Evolutionary conservation across 2,329 filamentous ascomycete genomes (phyloP).

Genomic region (Plenodomus biglobosus): DNA sequence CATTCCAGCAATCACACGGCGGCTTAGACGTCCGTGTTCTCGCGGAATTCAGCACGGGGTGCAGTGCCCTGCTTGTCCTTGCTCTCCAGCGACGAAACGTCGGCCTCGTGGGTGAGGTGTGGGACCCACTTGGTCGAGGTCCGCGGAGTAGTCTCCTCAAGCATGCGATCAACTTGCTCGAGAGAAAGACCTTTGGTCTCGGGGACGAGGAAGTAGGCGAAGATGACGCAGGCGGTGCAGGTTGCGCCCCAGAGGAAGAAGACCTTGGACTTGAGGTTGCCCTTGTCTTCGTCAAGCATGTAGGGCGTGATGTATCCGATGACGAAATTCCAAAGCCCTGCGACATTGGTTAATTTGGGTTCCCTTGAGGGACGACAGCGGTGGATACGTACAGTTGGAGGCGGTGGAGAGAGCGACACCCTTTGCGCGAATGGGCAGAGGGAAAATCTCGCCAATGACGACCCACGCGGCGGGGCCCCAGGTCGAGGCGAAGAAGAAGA

Average conservation of each 20-base stretch:
- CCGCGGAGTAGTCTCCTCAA: constrained; percentile 77
- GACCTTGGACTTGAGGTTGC: constrained; percentile 61
- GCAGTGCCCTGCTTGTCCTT: neutral
- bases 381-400: constrained; percentile 65
- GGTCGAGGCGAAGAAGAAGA: constrained; percentile 88
- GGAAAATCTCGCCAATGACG: constrained; percentile 88
- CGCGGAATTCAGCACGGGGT: too few species aligned
- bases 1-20: too few species aligned
- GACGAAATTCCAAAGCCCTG: constrained; percentile 75
- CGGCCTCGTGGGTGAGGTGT: constrained; percentile 28
- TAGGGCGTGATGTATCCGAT: constrained; percentile 63
- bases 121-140: constrained; percentile 74
- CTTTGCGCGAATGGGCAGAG: constrained; percentile 82
- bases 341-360: neutral
- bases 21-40: too few species aligned
- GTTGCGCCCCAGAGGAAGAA: constrained; percentile 59
- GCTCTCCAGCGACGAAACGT: neutral
- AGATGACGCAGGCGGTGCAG: constrained; percentile 58
- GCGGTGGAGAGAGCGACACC: constrained; percentile 85
- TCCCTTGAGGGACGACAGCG: neutral
- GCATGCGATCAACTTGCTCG: constrained; percentile 80
- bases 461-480: constrained; percentile 76
- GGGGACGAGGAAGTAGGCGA: constrained; percentile 75
- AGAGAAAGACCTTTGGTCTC: constrained; percentile 76
- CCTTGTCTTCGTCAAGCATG: constrained; percentile 65